Percentiles rank a stretch among this genome's conserved stretches.
phyloP scores from a whole-genome alignment of 148 eudicot species.

The Rhododendron ovatum region DNA sequence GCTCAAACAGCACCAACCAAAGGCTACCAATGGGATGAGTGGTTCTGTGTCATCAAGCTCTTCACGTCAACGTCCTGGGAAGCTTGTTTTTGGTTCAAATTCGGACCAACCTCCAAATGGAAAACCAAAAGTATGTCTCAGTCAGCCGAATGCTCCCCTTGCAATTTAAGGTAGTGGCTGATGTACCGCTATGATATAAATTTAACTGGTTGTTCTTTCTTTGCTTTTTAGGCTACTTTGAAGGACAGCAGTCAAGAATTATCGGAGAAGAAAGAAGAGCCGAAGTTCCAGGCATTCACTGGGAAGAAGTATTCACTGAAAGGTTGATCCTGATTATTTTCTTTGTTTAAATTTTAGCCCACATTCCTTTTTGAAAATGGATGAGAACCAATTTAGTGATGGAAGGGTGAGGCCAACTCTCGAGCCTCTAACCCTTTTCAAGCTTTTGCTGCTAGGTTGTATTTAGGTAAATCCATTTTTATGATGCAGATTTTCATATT shows the following conservation, averaged over 20 bases:
- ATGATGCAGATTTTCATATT: neutral
- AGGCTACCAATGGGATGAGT: conserved; percentile 4
- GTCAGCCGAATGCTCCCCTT: neutral
- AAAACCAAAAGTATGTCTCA: conserved; percentile 16
- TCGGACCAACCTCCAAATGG: conserved; percentile 14
- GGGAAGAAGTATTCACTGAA: conserved; percentile 25
- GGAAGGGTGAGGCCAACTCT: neutral
- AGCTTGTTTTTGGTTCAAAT: conserved; percentile 26
- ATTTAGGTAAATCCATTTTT: neutral
- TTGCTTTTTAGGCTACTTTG: conserved; percentile 2
- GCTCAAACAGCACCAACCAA: conserved; percentile 13
- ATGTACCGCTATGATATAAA: neutral
- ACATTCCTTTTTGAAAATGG: neutral
- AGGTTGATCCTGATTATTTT: neutral
- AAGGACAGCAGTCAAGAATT: conserved; percentile 11
- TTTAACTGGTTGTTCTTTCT: neutral
- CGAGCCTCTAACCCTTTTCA: neutral
- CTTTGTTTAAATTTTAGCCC: neutral
- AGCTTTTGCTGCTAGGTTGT: neutral
- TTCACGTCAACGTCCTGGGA: conserved; percentile 14
- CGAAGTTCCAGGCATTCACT: conserved; percentile 24
- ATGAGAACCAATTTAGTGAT: neutral
- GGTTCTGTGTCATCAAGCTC: conserved; percentile 11
- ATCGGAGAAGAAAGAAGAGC: conserved; percentile 9
- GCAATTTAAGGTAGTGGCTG: neutral